Evolutionary conservation across 1,284 basidiomycete genomes (phyloP), one percentile per base, ranked within the genome.

Genomic region (Malassezia dermatis): DNA sequence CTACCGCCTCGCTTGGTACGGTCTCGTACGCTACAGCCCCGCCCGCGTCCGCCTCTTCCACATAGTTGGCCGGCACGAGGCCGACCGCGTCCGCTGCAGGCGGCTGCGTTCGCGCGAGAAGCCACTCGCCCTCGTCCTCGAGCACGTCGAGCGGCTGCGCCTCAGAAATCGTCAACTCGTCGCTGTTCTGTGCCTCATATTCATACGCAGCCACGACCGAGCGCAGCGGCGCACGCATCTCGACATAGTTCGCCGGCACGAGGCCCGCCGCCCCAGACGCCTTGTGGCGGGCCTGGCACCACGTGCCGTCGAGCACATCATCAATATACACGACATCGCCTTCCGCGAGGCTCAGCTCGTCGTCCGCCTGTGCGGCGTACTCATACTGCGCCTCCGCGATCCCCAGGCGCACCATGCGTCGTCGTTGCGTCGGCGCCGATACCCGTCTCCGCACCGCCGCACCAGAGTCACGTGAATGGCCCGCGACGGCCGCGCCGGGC

Each of bases 171-270:
- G 59, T 58, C 23, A 74, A 56, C 57, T 74, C 71, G 42, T 74
- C 71, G 13, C 67, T 66, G 30, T 61, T 67, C 58, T 69, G 65
- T 5, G 69, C 65, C 37, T 60, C 55, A 49, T 74, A 74, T 44
- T 70, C 70, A 55, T 74, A 74, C 27, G 66, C 53, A 0, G 71
- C 71, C 27, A 63, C 60, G 51, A 69, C 73, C 34, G 63, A 31
- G 19, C 69, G 60, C 24, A 71, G 43, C 41, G 70, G 71, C 50
- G 68, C 67, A 12, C 65, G 61, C 49, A 63, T 61, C 32, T 74
- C 69, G 37, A 74, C 66, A 47, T 74, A 74, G 59, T 73, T 74
- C 45, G 68, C 69, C 1, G 71, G 71, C 37, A 74, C 67, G 23
- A 74, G 64, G 30, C 71, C 71, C 12, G 64, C 60, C 28, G 53